Conservation (phyloP, 352 stramenopile genomes). For the Globisporangium abappressorium region DNA sequence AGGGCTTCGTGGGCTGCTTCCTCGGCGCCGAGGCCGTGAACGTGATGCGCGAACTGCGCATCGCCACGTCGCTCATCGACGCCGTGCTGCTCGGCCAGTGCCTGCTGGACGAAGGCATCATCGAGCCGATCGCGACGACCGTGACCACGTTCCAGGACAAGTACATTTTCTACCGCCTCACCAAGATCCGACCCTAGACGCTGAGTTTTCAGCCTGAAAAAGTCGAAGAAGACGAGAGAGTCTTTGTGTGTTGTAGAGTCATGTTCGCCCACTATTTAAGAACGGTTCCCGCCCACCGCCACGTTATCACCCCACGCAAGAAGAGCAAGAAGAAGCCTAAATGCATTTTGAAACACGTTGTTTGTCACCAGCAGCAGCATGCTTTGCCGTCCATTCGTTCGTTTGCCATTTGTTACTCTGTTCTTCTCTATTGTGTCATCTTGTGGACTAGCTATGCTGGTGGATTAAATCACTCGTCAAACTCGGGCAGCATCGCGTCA, state of each 20-base stretch:
- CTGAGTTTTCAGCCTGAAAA: background rate
- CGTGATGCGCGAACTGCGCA: conserved; percentile 72
- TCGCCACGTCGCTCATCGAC: conserved; percentile 70
- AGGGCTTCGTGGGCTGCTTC: conserved; percentile 80
- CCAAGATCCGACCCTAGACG: conserved; percentile 36
- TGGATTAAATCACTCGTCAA: conserved; percentile 1
- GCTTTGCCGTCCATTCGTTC: background rate
- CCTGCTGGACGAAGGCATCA: conserved; percentile 74
- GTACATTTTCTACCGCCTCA: conserved; percentile 85
- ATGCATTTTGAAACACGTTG: background rate
- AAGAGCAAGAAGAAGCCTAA: background rate
- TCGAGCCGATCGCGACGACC: conserved; percentile 69
- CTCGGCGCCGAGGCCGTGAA: conserved; percentile 82
- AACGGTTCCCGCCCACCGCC: background rate
- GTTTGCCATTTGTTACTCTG: background rate
- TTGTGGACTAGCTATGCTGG: background rate
- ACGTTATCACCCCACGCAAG: background rate
- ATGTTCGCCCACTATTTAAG: conserved; percentile 44
- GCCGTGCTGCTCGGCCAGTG: conserved; percentile 78
- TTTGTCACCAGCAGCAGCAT: conserved; percentile 2
- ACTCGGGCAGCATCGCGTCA: conserved; percentile 17
- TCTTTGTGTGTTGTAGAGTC: conserved; percentile 11
- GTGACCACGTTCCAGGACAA: conserved; percentile 83
- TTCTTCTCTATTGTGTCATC: conserved; percentile 4
- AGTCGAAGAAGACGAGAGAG: background rate